Base-by-base conservation (phyloP, 257 asterid species). In the Datura wrightii region DNA sequence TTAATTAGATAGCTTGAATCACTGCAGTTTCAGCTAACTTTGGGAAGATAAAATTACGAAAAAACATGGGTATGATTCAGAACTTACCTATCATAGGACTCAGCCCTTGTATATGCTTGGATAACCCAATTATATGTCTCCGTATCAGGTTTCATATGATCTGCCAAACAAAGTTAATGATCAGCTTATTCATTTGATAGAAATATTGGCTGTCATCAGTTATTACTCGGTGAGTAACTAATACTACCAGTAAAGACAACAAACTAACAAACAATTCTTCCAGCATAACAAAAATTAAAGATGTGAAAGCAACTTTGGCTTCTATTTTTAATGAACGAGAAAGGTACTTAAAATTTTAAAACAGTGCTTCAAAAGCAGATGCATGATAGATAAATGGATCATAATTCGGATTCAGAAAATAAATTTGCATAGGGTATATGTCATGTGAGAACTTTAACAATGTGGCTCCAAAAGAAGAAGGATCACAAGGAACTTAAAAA, bases 71-170 rank as follows among this genome's bases (percentile, higher is more conserved):
- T 37, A 39, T 46, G 62, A 41, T 86, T 72, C 76, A 86, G 18
- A 78, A 66, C 13, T 84, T 87, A 94, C 99, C 99, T 96, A 88
- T 96, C 98, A 89, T 96, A 96, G 78, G 99, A 92, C 84, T 94
- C 99, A 10, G 98, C 99, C 90, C 99, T 93, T 82, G 99, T 94
- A 86, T 93, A 94, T 84, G 99, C 98, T 91, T 94, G 99, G 91
- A 96, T 96, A 88, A 96, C 98, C 98, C 98, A 96, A 91, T 96
- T 96, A 88, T 96, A 96, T 48, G 99, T 93, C 93, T 96, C 99
- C 44, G 98, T 91, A 85, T 96, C 95, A 71, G 99, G 99, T 87
- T 96, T 96, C 99, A 96, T 96, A 90, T 24, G 89, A 86, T 85
- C 99, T 96, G 92, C 84, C 72, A 82, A 83, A 86, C 87, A 92